Evolutionary conservation across 768 basidiomycete species (phyloP).

Genomic region (Boletus subcaerulescens): DNA sequence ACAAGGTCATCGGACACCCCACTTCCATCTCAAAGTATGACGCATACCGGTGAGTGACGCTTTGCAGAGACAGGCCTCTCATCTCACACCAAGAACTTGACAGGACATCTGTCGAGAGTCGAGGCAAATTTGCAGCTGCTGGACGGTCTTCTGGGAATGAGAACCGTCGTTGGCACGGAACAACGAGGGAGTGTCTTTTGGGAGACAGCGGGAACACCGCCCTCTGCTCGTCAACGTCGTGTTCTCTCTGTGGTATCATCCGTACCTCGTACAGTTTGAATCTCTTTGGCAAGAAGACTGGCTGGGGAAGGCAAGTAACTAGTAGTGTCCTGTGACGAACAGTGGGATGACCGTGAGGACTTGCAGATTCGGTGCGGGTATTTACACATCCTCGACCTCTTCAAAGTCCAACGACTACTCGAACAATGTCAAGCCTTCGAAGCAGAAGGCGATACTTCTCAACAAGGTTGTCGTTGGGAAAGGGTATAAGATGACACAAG

Average conservation of each 20-base stretch:
- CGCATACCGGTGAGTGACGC: constrained; percentile 50
- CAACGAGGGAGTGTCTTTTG: constrained; percentile 58
- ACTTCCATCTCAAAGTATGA: constrained; percentile 54
- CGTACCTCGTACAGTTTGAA: constrained; percentile 61
- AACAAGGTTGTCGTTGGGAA: constrained; percentile 74
- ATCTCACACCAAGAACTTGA: constrained; percentile 4
- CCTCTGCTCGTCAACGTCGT: constrained; percentile 50
- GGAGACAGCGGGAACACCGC: constrained; percentile 58
- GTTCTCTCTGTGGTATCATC: constrained; percentile 63
- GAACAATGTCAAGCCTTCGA: constrained; percentile 51
- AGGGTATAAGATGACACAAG: constrained; percentile 61
- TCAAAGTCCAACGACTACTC: constrained; percentile 79
- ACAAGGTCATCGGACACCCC: constrained; percentile 57
- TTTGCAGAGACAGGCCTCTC: background rate
- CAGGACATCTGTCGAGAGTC: constrained; percentile 55
- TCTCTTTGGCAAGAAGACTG: constrained; percentile 65
- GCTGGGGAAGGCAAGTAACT: constrained; percentile 58
- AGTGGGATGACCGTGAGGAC: constrained; percentile 1
- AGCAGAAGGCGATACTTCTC: constrained; percentile 62
- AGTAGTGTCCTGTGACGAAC: background rate
- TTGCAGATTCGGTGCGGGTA: constrained; percentile 62
- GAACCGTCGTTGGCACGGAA: constrained; percentile 76
- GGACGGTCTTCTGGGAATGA: constrained; percentile 66
- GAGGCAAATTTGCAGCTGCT: constrained; percentile 52
- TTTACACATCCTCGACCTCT: constrained; percentile 77